Conservation (phyloP, 2,329 filamentous ascomycete species). For the Cladorrhinum sp. region DNA sequence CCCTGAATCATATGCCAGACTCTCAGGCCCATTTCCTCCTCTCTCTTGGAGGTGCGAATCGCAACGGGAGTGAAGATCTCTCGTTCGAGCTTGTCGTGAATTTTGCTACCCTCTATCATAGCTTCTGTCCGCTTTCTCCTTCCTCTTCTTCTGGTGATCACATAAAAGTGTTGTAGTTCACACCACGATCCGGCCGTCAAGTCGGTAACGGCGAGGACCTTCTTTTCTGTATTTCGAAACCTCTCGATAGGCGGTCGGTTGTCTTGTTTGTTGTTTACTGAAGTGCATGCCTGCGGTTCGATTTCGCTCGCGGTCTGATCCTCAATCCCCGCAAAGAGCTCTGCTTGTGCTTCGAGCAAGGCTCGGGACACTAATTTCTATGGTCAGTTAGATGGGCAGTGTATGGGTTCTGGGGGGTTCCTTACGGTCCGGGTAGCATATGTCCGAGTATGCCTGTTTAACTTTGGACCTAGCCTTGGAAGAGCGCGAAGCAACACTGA, state of each 20-base stretch:
- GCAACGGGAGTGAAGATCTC: slow-evolving; percentile 76
- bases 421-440: slow-evolving; percentile 53
- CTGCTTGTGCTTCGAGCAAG: slow-evolving; percentile 30
- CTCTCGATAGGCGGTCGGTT: slow-evolving; percentile 63
- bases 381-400: slow-evolving; percentile 55
- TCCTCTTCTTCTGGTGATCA: slow-evolving; percentile 70
- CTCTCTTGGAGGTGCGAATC: slow-evolving; percentile 71
- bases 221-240: slow-evolving; percentile 74
- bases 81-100: slow-evolving; percentile 82
- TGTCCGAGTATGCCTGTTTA: slow-evolving; percentile 13
- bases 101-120: slow-evolving; percentile 76
- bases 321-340: background rate
- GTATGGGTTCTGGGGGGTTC: slow-evolving; percentile 15
- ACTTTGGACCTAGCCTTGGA: slow-evolving; percentile 16
- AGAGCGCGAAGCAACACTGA: slow-evolving; percentile 17
- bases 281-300: slow-evolving; percentile 20
- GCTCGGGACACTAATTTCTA: slow-evolving; percentile 58
- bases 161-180: slow-evolving; percentile 90
- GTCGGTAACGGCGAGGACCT: slow-evolving; percentile 83
- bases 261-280: slow-evolving; percentile 25
- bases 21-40: slow-evolving; percentile 77
- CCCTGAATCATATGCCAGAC: slow-evolving; percentile 93
- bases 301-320: background rate
- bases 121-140: slow-evolving; percentile 71
- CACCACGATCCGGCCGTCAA: slow-evolving; percentile 90